phyloP scores from a whole-genome alignment of 495 filamentous ascomycete genomes.

The Hypoxylon fragiforme region DNA sequence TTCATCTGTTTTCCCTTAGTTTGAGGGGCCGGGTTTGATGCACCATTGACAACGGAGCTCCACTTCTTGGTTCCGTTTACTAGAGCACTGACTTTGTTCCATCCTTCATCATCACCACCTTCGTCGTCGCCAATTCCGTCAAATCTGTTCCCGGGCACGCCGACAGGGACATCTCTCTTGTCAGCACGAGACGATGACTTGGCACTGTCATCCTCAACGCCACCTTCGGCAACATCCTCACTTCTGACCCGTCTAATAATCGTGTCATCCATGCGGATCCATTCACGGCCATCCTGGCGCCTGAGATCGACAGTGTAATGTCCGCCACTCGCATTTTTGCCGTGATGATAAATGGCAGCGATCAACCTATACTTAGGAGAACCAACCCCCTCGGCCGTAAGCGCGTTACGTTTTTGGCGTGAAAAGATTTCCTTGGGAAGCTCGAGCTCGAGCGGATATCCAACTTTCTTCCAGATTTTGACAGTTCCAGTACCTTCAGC shows the following conservation, averaged over 20 bases:
- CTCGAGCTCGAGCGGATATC: slow-evolving; percentile 91
- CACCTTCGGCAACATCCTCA: slow-evolving; percentile 89
- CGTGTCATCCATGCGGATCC: slow-evolving; percentile 96
- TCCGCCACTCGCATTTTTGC: slow-evolving; percentile 90
- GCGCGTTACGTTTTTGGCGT: slow-evolving; percentile 65
- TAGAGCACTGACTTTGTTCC: slow-evolving; percentile 80
- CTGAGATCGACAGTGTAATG: slow-evolving; percentile 97
- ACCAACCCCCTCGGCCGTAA: slow-evolving; percentile 61
- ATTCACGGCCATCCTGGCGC: slow-evolving; percentile 89
- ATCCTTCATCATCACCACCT: slow-evolving; percentile 69
- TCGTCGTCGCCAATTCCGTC: slow-evolving; percentile 69
- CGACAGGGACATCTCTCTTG: slow-evolving; percentile 46
- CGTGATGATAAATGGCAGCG: slow-evolving; percentile 96
- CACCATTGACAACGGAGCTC: slow-evolving; percentile 65
- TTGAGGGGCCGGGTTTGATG: slow-evolving; percentile 23
- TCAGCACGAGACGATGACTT: slow-evolving; percentile 57
- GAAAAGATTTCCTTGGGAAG: slow-evolving; percentile 93
- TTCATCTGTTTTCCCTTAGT: slow-evolving; percentile 64
- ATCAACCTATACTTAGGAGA: slow-evolving; percentile 81
- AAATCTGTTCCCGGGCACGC: slow-evolving; percentile 62
- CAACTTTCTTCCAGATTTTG: slow-evolving; percentile 98
- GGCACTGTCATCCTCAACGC: slow-evolving; percentile 72
- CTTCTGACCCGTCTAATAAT: slow-evolving; percentile 80
- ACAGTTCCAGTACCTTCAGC: slow-evolving; percentile 80
- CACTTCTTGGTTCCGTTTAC: slow-evolving; percentile 66